Conservation (phyloP, 768 basidiomycete species). For the Hypsizygus marmoreus region DNA sequence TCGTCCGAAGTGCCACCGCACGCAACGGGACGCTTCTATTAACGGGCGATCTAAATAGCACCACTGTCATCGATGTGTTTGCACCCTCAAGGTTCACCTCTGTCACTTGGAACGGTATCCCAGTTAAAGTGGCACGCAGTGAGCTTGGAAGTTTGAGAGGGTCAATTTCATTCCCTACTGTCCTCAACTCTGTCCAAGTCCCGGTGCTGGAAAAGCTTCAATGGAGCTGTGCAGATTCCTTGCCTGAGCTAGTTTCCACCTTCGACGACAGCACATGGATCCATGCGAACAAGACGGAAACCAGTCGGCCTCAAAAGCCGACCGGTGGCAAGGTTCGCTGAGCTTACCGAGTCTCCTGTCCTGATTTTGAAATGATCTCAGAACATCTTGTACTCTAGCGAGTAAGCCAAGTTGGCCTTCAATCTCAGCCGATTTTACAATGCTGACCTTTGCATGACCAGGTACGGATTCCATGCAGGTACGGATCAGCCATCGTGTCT, state of each 20-base stretch:
- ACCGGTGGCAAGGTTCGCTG: conserved; percentile 53
- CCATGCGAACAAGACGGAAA: conserved; percentile 57
- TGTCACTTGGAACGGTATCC: conserved; percentile 63
- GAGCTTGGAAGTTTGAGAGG: conserved; percentile 34
- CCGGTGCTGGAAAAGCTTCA: conserved; percentile 41
- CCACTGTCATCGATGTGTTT: conserved; percentile 54
- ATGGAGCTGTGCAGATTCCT: conserved; percentile 63
- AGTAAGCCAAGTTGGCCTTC: conserved; percentile 21
- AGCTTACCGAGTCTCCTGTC: conserved; percentile 20
- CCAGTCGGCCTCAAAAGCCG: conserved; percentile 58
- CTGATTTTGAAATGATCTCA: conserved; percentile 5
- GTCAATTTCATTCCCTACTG: conserved; percentile 37
- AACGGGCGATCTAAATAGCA: conserved; percentile 58
- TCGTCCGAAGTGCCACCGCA: conserved; percentile 31
- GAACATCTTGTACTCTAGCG: conserved; percentile 33
- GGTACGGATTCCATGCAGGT: conserved; percentile 33
- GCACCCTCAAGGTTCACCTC: conserved; percentile 43
- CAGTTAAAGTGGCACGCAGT: conserved; percentile 30
- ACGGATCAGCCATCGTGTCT: background rate
- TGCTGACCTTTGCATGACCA: conserved; percentile 1
- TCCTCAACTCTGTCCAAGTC: conserved; percentile 25
- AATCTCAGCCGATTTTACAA: background rate
- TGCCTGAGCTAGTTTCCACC: conserved; percentile 56
- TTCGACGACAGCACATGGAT: conserved; percentile 64
- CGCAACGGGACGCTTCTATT: conserved; percentile 25